Evolutionary conservation across 2,329 filamentous ascomycete genomes (phyloP).

Genomic region (Pseudogymnoascus sp.): DNA sequence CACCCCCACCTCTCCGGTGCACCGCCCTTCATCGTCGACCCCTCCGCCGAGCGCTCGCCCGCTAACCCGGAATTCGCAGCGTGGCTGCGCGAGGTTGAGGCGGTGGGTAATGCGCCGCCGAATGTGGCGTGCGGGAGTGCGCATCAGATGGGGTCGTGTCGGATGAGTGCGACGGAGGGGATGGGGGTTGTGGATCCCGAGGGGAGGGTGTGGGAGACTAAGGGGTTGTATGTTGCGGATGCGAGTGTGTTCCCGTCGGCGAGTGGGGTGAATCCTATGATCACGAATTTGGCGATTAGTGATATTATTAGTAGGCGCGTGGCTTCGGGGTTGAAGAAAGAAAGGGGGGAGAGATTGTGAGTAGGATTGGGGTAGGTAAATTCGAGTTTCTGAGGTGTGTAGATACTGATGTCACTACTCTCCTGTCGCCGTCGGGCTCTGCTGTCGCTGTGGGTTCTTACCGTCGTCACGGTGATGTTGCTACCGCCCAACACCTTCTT

Average conservation of each 20-base stretch:
- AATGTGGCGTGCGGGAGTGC: conserved; percentile 56
- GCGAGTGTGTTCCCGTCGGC: conserved; percentile 69
- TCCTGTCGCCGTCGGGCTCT: too few relatives aligned
- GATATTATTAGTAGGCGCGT: conserved; percentile 56
- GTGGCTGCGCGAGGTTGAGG: conserved; percentile 49
- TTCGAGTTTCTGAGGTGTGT: too few relatives aligned
- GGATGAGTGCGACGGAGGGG: conserved; percentile 50
- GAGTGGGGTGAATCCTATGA: conserved; percentile 76
- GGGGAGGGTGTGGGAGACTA: conserved; percentile 57
- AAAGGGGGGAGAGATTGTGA: neutral
- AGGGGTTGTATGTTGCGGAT: conserved; percentile 65
- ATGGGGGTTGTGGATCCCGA: conserved; percentile 51
- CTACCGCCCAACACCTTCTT: too few relatives aligned
- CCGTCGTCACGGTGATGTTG: too few relatives aligned
- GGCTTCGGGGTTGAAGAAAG: conserved; percentile 36
- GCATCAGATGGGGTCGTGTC: conserved; percentile 73
- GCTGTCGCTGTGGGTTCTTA: too few relatives aligned
- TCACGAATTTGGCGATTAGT: conserved; percentile 65
- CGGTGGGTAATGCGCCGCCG: conserved; percentile 44
- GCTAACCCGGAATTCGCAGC: conserved; percentile 48
- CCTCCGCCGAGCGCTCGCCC: neutral
- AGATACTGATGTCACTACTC: too few relatives aligned
- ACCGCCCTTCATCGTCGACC: conserved; percentile 46
- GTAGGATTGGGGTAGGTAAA: neutral
- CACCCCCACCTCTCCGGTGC: conserved; percentile 55